Evolutionary conservation across 139 green algal genomes (phyloP).

Genomic region (Deuterostichococcus epilithicus): DNA sequence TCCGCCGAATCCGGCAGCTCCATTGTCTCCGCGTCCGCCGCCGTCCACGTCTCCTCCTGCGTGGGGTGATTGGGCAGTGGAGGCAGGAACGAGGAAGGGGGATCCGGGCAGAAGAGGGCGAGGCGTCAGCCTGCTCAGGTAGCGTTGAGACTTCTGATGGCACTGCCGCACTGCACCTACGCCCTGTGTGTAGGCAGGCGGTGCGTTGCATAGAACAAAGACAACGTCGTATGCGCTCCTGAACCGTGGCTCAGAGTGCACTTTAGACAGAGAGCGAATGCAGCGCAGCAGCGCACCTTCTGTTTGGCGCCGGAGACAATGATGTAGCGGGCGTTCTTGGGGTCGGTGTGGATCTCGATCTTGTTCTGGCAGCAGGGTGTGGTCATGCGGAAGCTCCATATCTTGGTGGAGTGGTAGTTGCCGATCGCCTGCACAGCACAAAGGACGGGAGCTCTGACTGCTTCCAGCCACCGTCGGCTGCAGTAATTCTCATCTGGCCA

Average conservation of each 20-base stretch:
- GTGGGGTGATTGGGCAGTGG: not conserved
- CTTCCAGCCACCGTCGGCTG: too few relatives aligned
- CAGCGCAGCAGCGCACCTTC: constrained; percentile 30
- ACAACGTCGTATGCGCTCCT: constrained; percentile 4
- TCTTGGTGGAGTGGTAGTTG: constrained; percentile 87
- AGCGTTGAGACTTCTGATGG: too few relatives aligned
- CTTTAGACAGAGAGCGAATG: too few relatives aligned
- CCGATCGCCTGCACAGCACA: constrained; percentile 45
- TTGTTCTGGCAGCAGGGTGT: constrained; percentile 77
- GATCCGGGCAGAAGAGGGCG: too few relatives aligned
- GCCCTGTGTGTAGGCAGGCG: too few relatives aligned
- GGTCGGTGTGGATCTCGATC: constrained; percentile 92
- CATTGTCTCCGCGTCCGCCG: constrained; percentile 52
- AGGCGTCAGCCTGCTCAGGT: too few relatives aligned
- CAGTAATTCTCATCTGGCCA: too few relatives aligned
- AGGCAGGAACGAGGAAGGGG: too few relatives aligned
- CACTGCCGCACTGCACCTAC: too few relatives aligned
- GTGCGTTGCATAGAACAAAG: too few relatives aligned
- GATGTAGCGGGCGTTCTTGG: constrained; percentile 84
- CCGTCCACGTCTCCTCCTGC: constrained; percentile 60
- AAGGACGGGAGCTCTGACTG: too few relatives aligned
- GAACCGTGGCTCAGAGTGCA: too few relatives aligned
- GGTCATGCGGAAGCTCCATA: constrained; percentile 90
- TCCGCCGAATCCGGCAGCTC: constrained; percentile 41
- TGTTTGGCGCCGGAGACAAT: constrained; percentile 59